Conservation (phyloP, 225 moss, liverwort and hornwort species). For the Pleurozium schreberi region DNA sequence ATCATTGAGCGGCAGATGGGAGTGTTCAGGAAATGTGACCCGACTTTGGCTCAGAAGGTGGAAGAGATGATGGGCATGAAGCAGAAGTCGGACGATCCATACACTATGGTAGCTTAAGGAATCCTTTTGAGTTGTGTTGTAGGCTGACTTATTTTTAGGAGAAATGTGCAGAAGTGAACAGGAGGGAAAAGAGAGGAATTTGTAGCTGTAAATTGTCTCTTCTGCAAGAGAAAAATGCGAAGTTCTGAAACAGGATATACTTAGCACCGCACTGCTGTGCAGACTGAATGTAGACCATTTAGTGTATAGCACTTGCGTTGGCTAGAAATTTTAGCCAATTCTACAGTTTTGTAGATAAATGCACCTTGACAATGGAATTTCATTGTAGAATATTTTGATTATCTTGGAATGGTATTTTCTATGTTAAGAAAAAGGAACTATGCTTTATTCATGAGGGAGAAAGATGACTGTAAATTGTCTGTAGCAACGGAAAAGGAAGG, state of each 20-base stretch:
- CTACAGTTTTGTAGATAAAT: background rate
- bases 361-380: background rate
- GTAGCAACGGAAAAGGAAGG: too few species aligned
- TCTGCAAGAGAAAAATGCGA: background rate
- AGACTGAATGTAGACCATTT: background rate
- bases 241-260: background rate
- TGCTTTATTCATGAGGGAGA: background rate
- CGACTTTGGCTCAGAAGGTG: constrained; percentile 30
- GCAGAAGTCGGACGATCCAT: constrained; percentile 54
- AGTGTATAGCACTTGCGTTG: background rate
- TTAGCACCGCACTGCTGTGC: background rate
- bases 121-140: background rate
- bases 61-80: constrained; percentile 45
- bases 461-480: too few species aligned
- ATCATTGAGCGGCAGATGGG: constrained; percentile 69
- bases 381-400: background rate
- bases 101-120: constrained; percentile 68
- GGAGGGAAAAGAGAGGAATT: background rate
- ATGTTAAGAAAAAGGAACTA: background rate
- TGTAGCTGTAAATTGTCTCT: background rate
- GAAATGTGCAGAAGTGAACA: background rate
- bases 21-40: constrained; percentile 53
- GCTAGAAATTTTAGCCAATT: background rate
- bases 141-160: background rate
- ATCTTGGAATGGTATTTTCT: background rate